Percentiles rank a stretch among this genome's conserved stretches.
These are phyloP conservation scores for Penicillium paxilli DNA, from an alignment of 495 filamentous ascomycete genomes.

Conservation along the genomic window DNA sequence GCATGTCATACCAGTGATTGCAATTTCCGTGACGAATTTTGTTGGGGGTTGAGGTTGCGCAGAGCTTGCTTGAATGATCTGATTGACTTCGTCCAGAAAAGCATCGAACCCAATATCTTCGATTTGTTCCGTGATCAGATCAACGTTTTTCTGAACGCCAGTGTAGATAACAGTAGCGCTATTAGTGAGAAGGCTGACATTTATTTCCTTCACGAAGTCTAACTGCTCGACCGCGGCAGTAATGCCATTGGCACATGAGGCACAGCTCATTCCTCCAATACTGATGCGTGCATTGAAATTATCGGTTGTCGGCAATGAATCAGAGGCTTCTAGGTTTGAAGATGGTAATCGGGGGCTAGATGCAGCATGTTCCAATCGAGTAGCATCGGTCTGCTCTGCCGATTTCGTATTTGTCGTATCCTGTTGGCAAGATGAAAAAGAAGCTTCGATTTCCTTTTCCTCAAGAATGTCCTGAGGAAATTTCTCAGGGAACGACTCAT, in stretches of 20 bases:
- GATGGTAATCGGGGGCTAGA: constrained; percentile 1
- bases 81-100: constrained; percentile 43
- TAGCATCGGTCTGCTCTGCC: not conserved
- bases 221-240: constrained; percentile 49
- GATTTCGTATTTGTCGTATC: not conserved
- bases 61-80: constrained; percentile 10
- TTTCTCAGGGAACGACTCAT: constrained; percentile 15
- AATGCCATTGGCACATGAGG: constrained; percentile 58
- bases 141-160: constrained; percentile 40
- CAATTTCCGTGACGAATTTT: constrained; percentile 57
- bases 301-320: constrained; percentile 3
- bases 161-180: constrained; percentile 51
- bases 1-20: constrained; percentile 85
- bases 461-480: not conserved
- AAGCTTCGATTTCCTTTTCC: not conserved
- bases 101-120: constrained; percentile 60
- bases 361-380: not conserved
- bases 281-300: constrained; percentile 47
- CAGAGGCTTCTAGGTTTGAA: not conserved
- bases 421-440: not conserved
- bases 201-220: constrained; percentile 52
- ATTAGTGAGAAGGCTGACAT: constrained; percentile 60
- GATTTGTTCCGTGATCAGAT: constrained; percentile 47
- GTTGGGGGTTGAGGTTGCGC: not conserved
- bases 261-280: constrained; percentile 68